A percentile compares a stretch with the other conserved stretches of the same genome.
Evolutionary conservation across 805 yeast species (phyloP).

Genomic region (Barnettozyma siamensis): DNA sequence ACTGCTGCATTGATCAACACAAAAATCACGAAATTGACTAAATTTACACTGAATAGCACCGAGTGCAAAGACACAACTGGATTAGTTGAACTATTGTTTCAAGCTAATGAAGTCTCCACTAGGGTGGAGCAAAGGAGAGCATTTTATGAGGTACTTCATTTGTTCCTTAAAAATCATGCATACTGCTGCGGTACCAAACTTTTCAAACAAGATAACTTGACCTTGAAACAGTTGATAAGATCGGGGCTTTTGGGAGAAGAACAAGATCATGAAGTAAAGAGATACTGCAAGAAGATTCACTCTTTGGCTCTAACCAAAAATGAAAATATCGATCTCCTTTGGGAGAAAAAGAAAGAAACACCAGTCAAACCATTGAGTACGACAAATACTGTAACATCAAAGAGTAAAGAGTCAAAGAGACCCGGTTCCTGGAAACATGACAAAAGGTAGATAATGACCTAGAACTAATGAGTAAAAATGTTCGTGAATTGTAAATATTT

Average conservation of each 20-base stretch:
- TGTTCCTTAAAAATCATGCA: slow-evolving; percentile 2
- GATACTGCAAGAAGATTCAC: slow-evolving; percentile 1
- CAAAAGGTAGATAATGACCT: not conserved
- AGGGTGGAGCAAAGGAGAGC: slow-evolving; percentile 2
- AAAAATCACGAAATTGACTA: slow-evolving; percentile 19
- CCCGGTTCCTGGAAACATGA: slow-evolving; percentile 8
- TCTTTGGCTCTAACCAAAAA: slow-evolving; percentile 4
- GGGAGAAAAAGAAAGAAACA: not conserved
- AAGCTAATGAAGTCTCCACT: slow-evolving; percentile 28
- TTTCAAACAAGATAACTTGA: slow-evolving; percentile 24
- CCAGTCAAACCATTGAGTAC: not conserved
- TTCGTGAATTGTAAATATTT: too few relatives aligned
- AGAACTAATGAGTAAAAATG: not conserved
- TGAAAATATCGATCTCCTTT: slow-evolving; percentile 4
- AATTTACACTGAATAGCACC: slow-evolving; percentile 14
- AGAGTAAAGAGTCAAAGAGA: slow-evolving; percentile 2
- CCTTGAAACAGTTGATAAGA: slow-evolving; percentile 4
- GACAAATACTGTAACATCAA: not conserved
- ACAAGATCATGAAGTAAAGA: slow-evolving; percentile 1
- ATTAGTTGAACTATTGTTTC: slow-evolving; percentile 31
- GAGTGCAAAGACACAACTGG: slow-evolving; percentile 29
- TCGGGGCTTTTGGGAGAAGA: slow-evolving; percentile 3
- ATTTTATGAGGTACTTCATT: slow-evolving; percentile 1
- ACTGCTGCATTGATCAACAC: slow-evolving; percentile 12
- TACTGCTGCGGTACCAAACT: slow-evolving; percentile 12